These are phyloP conservation scores for Cercospora zeina DNA, from an alignment of 2,329 filamentous ascomycete species.

Conservation along the genomic window DNA sequence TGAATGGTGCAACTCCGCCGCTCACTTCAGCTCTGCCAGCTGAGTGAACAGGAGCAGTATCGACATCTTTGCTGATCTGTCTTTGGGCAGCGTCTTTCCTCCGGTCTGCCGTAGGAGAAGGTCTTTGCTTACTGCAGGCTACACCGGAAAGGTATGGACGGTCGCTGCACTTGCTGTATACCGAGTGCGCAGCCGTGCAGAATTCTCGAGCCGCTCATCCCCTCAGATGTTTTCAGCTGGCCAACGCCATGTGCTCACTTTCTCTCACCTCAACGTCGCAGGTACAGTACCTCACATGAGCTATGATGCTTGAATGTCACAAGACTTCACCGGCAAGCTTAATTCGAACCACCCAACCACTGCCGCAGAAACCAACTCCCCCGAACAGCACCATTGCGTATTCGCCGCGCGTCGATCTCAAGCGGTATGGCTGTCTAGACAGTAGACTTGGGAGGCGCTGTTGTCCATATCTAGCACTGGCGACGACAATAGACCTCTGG, in stretches of 20 bases:
- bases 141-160: background rate
- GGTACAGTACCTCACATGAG: background rate
- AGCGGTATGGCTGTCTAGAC: fast-evolving
- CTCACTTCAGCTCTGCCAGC: conserved; percentile 2
- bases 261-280: background rate
- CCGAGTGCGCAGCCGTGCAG: background rate
- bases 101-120: background rate
- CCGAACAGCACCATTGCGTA: background rate
- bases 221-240: background rate
- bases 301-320: background rate
- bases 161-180: background rate
- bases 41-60: background rate
- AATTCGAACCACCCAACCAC: background rate
- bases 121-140: background rate
- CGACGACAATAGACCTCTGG: background rate
- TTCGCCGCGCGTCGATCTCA: background rate
- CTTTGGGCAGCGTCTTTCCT: background rate
- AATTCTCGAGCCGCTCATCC: background rate
- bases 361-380: background rate
- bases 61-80: background rate
- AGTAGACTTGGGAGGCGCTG: background rate
- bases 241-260: background rate
- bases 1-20: background rate
- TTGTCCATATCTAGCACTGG: background rate
- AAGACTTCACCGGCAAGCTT: background rate